Evolutionary conservation across 352 stramenopile genomes (phyloP), one percentile per base, ranked within the genome.

Genomic region (Discostella stelligera): DNA sequence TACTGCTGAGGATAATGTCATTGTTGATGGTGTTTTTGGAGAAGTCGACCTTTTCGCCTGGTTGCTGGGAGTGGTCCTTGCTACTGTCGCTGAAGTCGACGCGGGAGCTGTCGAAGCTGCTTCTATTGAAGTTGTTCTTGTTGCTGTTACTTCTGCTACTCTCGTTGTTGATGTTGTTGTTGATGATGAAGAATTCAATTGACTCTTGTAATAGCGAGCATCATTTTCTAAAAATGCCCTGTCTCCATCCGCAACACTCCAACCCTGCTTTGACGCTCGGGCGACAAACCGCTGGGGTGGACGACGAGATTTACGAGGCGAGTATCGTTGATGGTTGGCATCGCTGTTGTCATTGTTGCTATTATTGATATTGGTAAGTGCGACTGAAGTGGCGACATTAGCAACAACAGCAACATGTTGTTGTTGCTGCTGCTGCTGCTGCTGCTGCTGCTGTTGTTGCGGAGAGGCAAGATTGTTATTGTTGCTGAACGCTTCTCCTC

Each of bases 261-360:
- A 56, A 30, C 61, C 61, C 21, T 32, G 49, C 18, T 58, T 68
- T 0, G 61, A 68, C 7, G 61, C 18, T 46, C 61, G 61, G 20
- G 61, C 61, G 8, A 68, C 61, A 21, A 59, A 68, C 46, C 61
- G 44, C 11, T 41, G 6, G 4, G 61, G 61, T 18, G 61, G 32
- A 49, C 21, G 55, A n/a, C 32, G 9, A 8, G 4, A 1, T 20
- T 27, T 46, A 27, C 55, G 37, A 13, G 37, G 37, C 11, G 37
- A 14, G 37, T 44, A 44, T 44, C 37, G 37, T 44, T 44, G 2
- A 10, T 11, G 7, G 37, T 14, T 44, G 11, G 7, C 13, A 14
- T 14, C 13, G 37, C 37, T 44, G 37, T 8, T 44, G 37, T 10
- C 9, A 41, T 41, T 44, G 37, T 44, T 44, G 37, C 11, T 44